A percentile compares a stretch with the other conserved stretches of the same genome.
Evolutionary conservation across 257 asterid genomes (phyloP).

Genomic region (Lavandula angustifolia): DNA sequence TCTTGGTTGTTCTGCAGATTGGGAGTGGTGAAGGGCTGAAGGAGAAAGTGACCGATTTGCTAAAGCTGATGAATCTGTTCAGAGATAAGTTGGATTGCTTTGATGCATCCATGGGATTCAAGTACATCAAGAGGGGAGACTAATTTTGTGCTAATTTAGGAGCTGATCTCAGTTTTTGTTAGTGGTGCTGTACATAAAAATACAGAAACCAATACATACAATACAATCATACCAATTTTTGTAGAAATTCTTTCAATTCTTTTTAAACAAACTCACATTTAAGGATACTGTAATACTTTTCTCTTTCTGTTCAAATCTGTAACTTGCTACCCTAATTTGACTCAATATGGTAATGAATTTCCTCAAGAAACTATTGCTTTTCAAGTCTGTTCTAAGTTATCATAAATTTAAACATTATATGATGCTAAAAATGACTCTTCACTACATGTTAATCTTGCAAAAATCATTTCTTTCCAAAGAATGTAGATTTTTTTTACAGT

Average conservation of each 20-base stretch:
- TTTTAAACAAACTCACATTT: not conserved
- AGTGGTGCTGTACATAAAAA: conserved; percentile 25
- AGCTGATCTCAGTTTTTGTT: conserved; percentile 14
- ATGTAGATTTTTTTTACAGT: not conserved
- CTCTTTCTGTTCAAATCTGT: conserved; percentile 8
- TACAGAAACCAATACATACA: conserved; percentile 13
- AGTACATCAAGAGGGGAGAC: conserved; percentile 50
- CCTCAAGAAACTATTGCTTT: not conserved
- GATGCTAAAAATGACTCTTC: not conserved
- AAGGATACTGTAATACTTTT: not conserved
- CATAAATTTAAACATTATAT: not conserved
- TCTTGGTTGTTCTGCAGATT: conserved; percentile 71
- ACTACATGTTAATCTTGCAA: not conserved
- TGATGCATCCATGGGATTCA: conserved; percentile 67
- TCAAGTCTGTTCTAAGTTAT: no score
- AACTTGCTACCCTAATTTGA: not conserved
- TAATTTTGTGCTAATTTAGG: conserved; percentile 32
- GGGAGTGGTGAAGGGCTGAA: conserved; percentile 60
- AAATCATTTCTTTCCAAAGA: not conserved
- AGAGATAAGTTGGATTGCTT: conserved; percentile 60
- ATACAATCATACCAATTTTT: conserved; percentile 3
- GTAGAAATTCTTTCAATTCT: conserved; percentile 19
- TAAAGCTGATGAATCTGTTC: conserved; percentile 66
- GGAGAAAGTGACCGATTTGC: conserved; percentile 65
- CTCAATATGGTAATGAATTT: not conserved